Conservation (phyloP, 371 early-diverging fungal genomes). For the Rhizopus stolonifer region DNA sequence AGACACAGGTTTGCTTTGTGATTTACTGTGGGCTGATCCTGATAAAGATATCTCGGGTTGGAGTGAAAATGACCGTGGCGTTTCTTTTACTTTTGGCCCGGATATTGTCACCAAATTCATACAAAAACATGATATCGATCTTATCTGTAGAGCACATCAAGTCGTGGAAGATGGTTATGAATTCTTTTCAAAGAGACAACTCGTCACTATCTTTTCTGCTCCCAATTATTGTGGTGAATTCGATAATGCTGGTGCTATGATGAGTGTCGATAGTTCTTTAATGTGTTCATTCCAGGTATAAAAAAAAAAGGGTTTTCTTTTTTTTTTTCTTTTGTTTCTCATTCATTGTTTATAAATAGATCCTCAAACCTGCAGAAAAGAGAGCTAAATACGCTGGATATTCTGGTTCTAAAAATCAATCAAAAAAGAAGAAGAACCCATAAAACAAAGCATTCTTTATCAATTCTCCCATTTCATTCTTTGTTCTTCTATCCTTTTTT, state of each 20-base stretch:
- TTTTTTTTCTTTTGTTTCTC: not conserved
- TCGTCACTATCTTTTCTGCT: slow-evolving; percentile 97
- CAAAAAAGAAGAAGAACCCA: slow-evolving; percentile 18
- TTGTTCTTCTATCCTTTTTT: not conserved
- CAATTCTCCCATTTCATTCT: not conserved
- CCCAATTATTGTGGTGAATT: slow-evolving; percentile 99
- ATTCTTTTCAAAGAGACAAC: slow-evolving; percentile 92
- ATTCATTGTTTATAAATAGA: slow-evolving; percentile 16
- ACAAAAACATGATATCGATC: slow-evolving; percentile 87
- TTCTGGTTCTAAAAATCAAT: slow-evolving; percentile 8
- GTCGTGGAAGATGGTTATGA: slow-evolving; percentile 99
- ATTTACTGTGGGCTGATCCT: slow-evolving; percentile 91
- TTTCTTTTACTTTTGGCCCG: slow-evolving; percentile 92
- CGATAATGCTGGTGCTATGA: slow-evolving; percentile 94
- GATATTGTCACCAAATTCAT: slow-evolving; percentile 87
- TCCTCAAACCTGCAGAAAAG: slow-evolving; percentile 38
- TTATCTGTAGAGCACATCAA: slow-evolving; percentile 97
- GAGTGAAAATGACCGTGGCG: slow-evolving; percentile 98
- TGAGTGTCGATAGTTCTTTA: slow-evolving; percentile 92
- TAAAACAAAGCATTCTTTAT: no score
- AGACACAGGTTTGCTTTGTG: slow-evolving; percentile 76
- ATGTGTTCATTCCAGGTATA: slow-evolving; percentile 86
- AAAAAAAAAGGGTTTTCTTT: no score
- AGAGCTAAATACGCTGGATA: slow-evolving; percentile 25
- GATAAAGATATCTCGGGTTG: slow-evolving; percentile 77